Percentiles rank a stretch among this genome's conserved stretches.
Conservation (phyloP, 192 early-diverging fungal genomes). For the Anaeromyces robustus region DNA sequence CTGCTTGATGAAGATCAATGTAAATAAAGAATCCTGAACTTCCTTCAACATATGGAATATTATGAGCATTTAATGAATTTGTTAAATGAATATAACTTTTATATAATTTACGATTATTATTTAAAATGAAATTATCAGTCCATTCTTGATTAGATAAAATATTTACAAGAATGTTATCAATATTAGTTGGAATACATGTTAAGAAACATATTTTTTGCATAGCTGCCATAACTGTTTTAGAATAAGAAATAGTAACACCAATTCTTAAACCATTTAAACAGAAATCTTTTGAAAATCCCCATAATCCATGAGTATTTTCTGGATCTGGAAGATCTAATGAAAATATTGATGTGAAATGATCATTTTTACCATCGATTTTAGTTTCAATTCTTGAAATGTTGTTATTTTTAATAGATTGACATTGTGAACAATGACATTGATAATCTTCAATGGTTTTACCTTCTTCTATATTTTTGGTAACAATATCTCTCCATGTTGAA, state of each 20-base stretch:
- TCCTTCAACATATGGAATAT: constrained; percentile 36
- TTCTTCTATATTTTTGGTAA: background rate
- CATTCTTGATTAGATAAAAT: constrained; percentile 36
- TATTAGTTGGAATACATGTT: constrained; percentile 38
- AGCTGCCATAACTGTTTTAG: background rate
- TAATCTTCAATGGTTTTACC: background rate
- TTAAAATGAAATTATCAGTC: constrained; percentile 37
- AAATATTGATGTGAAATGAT: constrained; percentile 43
- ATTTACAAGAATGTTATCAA: constrained; percentile 33
- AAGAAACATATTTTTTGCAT: constrained; percentile 17
- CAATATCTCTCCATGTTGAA: constrained; percentile 25
- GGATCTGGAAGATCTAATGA: constrained; percentile 43
- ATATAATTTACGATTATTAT: constrained; percentile 36
- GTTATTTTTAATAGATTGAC: background rate
- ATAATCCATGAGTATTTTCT: constrained; percentile 45
- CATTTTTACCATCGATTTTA: constrained; percentile 5
- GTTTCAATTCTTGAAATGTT: background rate
- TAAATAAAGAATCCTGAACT: constrained; percentile 60
- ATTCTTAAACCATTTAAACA: constrained; percentile 13
- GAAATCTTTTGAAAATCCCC: constrained; percentile 78
- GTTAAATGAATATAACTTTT: constrained; percentile 25
- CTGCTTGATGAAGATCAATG: constrained; percentile 24
- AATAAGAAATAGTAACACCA: background rate
- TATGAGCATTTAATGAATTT: constrained; percentile 19
- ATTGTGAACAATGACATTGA: background rate